Conservation (phyloP, 768 basidiomycete species). For the Boletus reticulatus region DNA sequence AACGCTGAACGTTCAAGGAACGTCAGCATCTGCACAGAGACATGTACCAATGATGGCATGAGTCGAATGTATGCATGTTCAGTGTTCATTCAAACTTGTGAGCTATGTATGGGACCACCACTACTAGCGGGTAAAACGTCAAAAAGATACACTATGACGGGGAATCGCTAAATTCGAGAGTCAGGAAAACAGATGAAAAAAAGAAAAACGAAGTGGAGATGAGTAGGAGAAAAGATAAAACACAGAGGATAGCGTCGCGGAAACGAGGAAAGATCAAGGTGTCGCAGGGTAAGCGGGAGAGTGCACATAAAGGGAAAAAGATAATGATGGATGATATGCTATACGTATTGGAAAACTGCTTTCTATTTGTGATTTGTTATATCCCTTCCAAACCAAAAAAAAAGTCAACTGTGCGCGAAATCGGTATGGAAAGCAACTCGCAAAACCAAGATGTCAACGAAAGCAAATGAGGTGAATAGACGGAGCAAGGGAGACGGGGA, state of each 20-base stretch:
- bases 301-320: not conserved
- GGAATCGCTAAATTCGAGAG: slow-evolving; percentile 11
- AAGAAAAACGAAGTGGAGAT: not conserved
- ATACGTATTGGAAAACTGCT: slow-evolving; percentile 4
- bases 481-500: not conserved
- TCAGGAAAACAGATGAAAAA: not conserved
- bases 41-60: too few species aligned
- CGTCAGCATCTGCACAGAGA: too few species aligned
- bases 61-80: too few species aligned
- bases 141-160: slow-evolving; percentile 19
- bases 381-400: slow-evolving; percentile 8
- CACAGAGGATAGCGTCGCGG: not conserved
- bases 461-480: not conserved
- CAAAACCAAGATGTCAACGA: slow-evolving; percentile 7
- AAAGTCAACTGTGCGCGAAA: slow-evolving; percentile 1
- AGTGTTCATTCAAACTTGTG: too few species aligned
- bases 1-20: too few species aligned
- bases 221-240: not conserved
- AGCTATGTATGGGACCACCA: too few species aligned
- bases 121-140: not conserved
- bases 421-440: slow-evolving; percentile 3
- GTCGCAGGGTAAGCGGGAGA: slow-evolving; percentile 7
- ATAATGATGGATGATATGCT: slow-evolving; percentile 11
- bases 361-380: slow-evolving; percentile 7
- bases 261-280: not conserved